Percentiles rank a stretch among this genome's conserved stretches.
phyloP scores from a whole-genome alignment of 2,329 filamentous ascomycete genomes.

The Balansia obtecta region DNA sequence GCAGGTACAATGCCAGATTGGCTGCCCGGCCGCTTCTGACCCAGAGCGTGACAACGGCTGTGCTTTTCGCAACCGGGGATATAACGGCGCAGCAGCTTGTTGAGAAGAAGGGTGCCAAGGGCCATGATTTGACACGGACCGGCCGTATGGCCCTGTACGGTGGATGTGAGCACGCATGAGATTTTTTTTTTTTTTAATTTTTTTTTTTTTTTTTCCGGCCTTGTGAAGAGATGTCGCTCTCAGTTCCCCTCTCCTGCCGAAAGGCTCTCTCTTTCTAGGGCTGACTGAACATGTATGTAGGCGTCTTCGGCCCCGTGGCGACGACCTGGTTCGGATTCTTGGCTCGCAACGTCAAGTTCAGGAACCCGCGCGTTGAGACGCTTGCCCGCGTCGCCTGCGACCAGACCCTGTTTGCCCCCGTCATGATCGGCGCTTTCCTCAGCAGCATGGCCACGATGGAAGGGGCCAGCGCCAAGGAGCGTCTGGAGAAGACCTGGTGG shows the following conservation, averaged over 20 bases:
- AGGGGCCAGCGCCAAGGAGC: slow-evolving; percentile 47
- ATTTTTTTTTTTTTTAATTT: not conserved
- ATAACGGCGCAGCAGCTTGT: slow-evolving; percentile 82
- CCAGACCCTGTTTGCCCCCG: slow-evolving; percentile 74
- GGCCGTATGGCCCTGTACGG: slow-evolving; percentile 73
- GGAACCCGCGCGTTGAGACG: slow-evolving; percentile 56
- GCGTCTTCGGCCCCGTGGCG: slow-evolving; percentile 75
- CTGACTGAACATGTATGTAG: slow-evolving; percentile 25
- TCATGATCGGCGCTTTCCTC: slow-evolving; percentile 71
- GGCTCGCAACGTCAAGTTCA: slow-evolving; percentile 52
- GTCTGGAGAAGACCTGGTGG: slow-evolving; percentile 58
- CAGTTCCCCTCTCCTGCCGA: not conserved
- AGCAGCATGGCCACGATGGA: slow-evolving; percentile 75
- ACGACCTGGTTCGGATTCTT: slow-evolving; percentile 81
- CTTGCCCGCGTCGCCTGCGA: slow-evolving; percentile 67
- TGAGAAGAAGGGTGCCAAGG: slow-evolving; percentile 63
- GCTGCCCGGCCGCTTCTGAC: slow-evolving; percentile 76
- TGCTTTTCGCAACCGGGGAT: slow-evolving; percentile 90
- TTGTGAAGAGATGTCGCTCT: no score
- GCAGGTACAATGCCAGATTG: slow-evolving; percentile 80
- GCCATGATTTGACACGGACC: slow-evolving; percentile 63
- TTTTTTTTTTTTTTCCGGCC: no score
- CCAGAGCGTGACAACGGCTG: slow-evolving; percentile 77
- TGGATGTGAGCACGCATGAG: slow-evolving; percentile 41
- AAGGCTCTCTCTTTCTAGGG: not conserved